phyloP scores from a whole-genome alignment of 331 rosid species.

The Cydonia oblonga region DNA sequence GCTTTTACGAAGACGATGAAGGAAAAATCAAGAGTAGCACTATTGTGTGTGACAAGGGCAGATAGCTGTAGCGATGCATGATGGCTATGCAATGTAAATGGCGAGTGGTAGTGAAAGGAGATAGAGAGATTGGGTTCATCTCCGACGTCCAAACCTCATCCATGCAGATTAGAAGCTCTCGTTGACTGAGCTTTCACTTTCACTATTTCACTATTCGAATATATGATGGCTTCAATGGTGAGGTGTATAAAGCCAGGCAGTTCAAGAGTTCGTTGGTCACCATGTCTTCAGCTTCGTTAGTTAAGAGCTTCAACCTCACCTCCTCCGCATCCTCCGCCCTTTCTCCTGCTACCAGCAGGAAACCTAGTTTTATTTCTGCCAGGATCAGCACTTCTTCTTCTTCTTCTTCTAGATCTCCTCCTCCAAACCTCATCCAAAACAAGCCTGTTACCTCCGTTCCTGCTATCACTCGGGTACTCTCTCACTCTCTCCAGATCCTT shows the following conservation, averaged over 20 bases:
- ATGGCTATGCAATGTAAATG: background rate
- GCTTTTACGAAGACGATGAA: background rate
- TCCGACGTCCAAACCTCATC: slow-evolving; percentile 73
- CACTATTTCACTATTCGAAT: too few species aligned
- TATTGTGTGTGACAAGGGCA: background rate
- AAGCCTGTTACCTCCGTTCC: slow-evolving; percentile 74
- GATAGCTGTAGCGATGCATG: background rate
- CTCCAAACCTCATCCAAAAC: slow-evolving; percentile 74
- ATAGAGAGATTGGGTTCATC: slow-evolving; percentile 15
- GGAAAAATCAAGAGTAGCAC: background rate
- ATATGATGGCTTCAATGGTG: too few species aligned
- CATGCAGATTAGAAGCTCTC: slow-evolving; percentile 63
- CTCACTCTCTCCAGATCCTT: background rate
- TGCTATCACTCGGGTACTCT: slow-evolving; percentile 54
- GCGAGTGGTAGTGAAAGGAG: background rate
- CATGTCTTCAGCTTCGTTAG: slow-evolving; percentile 68
- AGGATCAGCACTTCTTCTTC: slow-evolving; percentile 28
- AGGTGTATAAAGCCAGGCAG: slow-evolving; percentile 28
- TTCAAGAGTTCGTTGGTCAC: slow-evolving; percentile 20
- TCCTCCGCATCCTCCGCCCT: slow-evolving; percentile 37
- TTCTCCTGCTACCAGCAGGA: slow-evolving; percentile 16
- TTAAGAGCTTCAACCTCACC: slow-evolving; percentile 42
- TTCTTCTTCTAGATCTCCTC: slow-evolving; percentile 31
- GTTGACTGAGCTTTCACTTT: slow-evolving; percentile 36
- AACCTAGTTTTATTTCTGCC: slow-evolving; percentile 34